Evolutionary conservation across 345 rosid genomes (phyloP).

Genomic region (Boechera divaricarpa): DNA sequence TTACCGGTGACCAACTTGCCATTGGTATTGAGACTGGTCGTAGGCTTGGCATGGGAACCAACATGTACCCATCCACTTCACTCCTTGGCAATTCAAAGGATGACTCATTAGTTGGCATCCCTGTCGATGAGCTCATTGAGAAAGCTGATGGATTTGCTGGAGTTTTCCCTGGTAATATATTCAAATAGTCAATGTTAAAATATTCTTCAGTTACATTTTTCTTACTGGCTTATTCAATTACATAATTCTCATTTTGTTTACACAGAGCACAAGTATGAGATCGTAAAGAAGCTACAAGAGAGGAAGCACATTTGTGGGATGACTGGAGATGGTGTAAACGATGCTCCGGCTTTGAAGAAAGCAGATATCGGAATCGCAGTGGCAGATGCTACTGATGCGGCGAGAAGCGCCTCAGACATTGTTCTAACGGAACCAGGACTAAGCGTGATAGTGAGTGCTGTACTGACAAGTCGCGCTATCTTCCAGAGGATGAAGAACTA

Average conservation of each 20-base stretch:
- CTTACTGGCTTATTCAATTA: not conserved
- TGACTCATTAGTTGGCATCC: slow-evolving; percentile 57
- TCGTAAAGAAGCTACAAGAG: slow-evolving; percentile 76
- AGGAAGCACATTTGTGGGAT: slow-evolving; percentile 82
- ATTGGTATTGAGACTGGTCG: slow-evolving; percentile 90
- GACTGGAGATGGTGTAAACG: slow-evolving; percentile 92
- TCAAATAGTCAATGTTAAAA: slow-evolving; percentile 3
- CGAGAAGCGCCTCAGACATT: slow-evolving; percentile 80
- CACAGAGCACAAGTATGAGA: slow-evolving; percentile 81
- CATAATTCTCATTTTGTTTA: not conserved
- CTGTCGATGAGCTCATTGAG: slow-evolving; percentile 75
- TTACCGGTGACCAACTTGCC: slow-evolving; percentile 90
- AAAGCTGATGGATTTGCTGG: slow-evolving; percentile 90
- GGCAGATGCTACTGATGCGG: slow-evolving; percentile 85
- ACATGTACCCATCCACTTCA: slow-evolving; percentile 85
- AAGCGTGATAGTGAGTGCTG: slow-evolving; percentile 77
- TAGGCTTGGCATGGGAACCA: slow-evolving; percentile 89
- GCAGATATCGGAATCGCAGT: slow-evolving; percentile 89
- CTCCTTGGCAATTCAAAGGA: slow-evolving; percentile 70
- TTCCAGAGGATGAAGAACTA: slow-evolving; percentile 95
- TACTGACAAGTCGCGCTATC: slow-evolving; percentile 80
- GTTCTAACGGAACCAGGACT: slow-evolving; percentile 83
- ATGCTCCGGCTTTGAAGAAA: slow-evolving; percentile 83
- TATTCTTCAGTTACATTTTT: not conserved
- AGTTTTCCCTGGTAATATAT: slow-evolving; percentile 76